Evolutionary conservation across 805 yeast genomes (phyloP).

Genomic region (Crinitomyces ghanaensis): DNA sequence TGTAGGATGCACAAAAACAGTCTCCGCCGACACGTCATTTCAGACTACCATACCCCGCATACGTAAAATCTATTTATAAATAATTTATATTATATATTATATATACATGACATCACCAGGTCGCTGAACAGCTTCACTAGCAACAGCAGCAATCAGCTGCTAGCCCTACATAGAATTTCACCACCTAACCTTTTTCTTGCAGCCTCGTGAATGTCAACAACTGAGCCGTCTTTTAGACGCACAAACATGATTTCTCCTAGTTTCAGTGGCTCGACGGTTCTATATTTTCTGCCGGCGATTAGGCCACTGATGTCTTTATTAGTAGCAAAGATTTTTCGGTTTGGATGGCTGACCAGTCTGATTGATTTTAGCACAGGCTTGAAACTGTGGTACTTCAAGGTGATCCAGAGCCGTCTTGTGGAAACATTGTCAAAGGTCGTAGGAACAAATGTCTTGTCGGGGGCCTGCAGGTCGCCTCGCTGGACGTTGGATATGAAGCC

Average conservation of each 20-base stretch:
- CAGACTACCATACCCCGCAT: too few species aligned
- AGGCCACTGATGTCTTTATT: conserved; percentile 56
- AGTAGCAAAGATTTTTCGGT: conserved; percentile 55
- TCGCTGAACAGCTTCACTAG: too few species aligned
- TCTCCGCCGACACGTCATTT: too few species aligned
- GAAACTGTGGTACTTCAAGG: conserved; percentile 75
- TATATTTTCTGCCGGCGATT: conserved; percentile 63
- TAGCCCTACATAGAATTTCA: conserved; percentile 63
- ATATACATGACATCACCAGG: neutral
- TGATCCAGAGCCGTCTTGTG: conserved; percentile 83
- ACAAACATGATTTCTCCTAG: conserved; percentile 86
- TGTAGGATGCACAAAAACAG: conserved; percentile 3
- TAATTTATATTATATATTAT: neutral
- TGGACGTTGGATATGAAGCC: conserved; percentile 81
- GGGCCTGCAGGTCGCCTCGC: conserved; percentile 75
- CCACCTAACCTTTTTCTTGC: conserved; percentile 62
- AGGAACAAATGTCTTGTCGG: conserved; percentile 50
- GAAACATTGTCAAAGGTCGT: conserved; percentile 79
- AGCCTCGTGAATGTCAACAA: conserved; percentile 79
- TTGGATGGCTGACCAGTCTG: conserved; percentile 73
- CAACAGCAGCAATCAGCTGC: conserved; percentile 6
- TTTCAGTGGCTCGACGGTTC: conserved; percentile 67
- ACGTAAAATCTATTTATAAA: neutral
- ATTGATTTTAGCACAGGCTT: conserved; percentile 65
- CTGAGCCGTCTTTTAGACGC: conserved; percentile 36